Conservation (phyloP, 2,329 filamentous ascomycete species). For the Cryphonectria radicalis region DNA sequence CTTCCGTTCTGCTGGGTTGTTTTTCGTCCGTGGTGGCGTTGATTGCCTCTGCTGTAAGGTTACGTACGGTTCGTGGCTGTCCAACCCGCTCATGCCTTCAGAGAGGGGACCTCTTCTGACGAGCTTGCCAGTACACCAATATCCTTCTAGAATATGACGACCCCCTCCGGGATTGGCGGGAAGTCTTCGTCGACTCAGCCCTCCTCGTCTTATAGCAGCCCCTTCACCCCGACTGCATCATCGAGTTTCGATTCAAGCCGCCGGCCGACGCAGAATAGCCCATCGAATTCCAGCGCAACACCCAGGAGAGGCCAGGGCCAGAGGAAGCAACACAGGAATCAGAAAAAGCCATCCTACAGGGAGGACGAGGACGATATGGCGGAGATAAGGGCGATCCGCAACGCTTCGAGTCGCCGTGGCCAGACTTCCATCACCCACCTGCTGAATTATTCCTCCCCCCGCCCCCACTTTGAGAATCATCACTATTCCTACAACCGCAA, state of each 20-base stretch:
- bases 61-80: conserved; percentile 1
- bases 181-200: conserved; percentile 54
- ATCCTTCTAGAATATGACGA: conserved; percentile 32
- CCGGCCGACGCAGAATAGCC: conserved; percentile 47
- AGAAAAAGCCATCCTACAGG: conserved; percentile 64
- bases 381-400: conserved; percentile 68
- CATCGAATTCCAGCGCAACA: conserved; percentile 43
- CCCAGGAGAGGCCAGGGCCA: conserved; percentile 76
- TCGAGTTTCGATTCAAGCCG: conserved; percentile 56
- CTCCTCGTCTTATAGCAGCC: conserved; percentile 46
- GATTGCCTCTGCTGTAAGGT: neutral
- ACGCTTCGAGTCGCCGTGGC: conserved; percentile 74
- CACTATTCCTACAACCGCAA: conserved; percentile 57
- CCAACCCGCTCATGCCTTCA: neutral
- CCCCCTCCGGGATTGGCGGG: conserved; percentile 46
- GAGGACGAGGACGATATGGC: conserved; percentile 87
- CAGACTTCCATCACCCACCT: conserved; percentile 97
- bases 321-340: conserved; percentile 83
- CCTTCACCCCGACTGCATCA: conserved; percentile 47
- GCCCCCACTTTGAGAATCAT: conserved; percentile 65
- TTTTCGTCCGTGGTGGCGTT: neutral
- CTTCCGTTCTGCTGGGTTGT: neutral
- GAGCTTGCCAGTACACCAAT: conserved; percentile 1
- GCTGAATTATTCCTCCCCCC: conserved; percentile 86
- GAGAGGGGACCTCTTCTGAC: neutral